Percentiles rank a stretch among this genome's conserved stretches.
These are phyloP conservation scores for Candida parachauliodes DNA, from an alignment of 805 yeast species.

Conservation along the genomic window DNA sequence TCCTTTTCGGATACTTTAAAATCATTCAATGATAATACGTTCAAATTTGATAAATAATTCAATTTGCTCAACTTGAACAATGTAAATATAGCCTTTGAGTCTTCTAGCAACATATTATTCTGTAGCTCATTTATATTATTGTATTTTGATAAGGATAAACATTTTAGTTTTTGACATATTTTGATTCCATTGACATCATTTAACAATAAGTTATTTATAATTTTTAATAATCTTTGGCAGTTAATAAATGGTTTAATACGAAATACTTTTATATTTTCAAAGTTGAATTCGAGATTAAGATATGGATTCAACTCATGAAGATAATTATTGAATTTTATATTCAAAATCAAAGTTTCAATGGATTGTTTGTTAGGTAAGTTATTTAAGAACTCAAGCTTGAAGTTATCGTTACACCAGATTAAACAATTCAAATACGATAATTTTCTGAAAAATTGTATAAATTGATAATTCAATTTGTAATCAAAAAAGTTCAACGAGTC, in stretches of 20 bases:
- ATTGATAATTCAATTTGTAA: constrained; percentile 20
- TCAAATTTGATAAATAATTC: constrained; percentile 13
- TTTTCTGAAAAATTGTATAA: constrained; percentile 23
- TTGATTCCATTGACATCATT: constrained; percentile 6
- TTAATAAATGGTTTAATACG: constrained; percentile 34
- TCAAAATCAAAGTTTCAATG: constrained; percentile 24
- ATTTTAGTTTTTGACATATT: constrained; percentile 13
- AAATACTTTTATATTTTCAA: constrained; percentile 27
- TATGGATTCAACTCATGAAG: constrained; percentile 7
- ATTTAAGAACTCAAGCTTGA: constrained; percentile 23
- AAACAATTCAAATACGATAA: constrained; percentile 25
- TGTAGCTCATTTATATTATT: constrained; percentile 10
- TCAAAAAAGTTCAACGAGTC: constrained; percentile 40
- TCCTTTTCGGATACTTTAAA: constrained; percentile 22
- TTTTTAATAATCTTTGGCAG: constrained; percentile 20
- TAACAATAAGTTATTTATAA: constrained; percentile 16
- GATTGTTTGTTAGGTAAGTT: constrained; percentile 25
- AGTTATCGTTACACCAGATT: constrained; percentile 31
- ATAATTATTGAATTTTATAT: constrained; percentile 24
- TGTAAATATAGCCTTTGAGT: constrained; percentile 6
- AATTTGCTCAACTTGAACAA: constrained; percentile 13
- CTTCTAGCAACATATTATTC: neutral
- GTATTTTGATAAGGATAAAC: constrained; percentile 19
- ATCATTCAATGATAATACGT: constrained; percentile 20
- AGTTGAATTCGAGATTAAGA: constrained; percentile 11